Base-by-base conservation (phyloP, 139 green algal genomes). In the Nannochloris sp. region DNA sequence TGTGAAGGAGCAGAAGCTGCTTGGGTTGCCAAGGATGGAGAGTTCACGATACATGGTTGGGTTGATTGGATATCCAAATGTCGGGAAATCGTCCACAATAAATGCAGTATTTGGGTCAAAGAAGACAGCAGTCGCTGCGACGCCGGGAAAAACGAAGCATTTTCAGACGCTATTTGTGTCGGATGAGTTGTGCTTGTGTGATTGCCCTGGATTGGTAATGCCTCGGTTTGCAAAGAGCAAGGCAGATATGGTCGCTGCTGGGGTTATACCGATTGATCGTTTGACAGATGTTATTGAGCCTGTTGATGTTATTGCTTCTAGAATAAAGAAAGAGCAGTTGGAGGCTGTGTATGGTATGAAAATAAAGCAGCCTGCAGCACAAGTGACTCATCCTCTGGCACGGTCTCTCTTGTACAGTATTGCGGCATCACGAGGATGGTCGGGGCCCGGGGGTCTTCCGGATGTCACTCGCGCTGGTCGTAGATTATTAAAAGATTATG, bases 101-200 rank as follows among this genome's bases (percentile, higher is more conserved):
- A 99, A 99, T 67, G 94, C 93, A 2, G 73, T 99, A 15, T 91
- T 96, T 75, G 93, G 92, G 5, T 68, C 72, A 50, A 99, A 98
- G 69, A 96, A 95, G 73, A 96, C 92, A 2, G 85, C 85, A 0
- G 93, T 99, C 15, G 87, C 87, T 29, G 71, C 92, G 7, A 99
- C 93, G 5, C 93, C 93, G 0, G 93, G 93, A 67, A 98, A 97
- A 72, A 99, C 93, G 24, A 98, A 99, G 79, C 94, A 99, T 76
- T 99, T 99, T 66, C 93, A 97, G 81, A 99, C 93, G 24, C 82
- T 98, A 2, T 81, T 87, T 37, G 75, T 98, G 21, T 83, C 67
- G 2, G 68, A 73, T 2, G 72, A 48, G 4, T 62, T 97, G 37
- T 85, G 78, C 57, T 81, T 96, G 8, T 95, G 87, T 55, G 89